Conservation (phyloP, 2,329 filamentous ascomycete species). For the Neospermospora avenae region DNA sequence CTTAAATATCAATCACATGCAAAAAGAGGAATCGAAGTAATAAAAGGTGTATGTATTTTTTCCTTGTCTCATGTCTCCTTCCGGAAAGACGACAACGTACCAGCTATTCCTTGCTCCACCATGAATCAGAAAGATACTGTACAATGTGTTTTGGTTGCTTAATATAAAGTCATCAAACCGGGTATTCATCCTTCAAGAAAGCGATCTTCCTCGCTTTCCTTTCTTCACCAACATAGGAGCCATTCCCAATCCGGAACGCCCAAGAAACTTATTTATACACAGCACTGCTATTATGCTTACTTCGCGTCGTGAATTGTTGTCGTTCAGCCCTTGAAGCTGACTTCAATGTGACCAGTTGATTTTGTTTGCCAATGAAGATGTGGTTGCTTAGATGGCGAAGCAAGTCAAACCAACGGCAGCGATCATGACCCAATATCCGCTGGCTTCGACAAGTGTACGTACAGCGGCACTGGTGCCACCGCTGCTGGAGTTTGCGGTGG, state of each 20-base stretch:
- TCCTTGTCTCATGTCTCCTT: not conserved
- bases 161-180: not conserved
- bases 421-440: constrained; percentile 33
- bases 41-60: not conserved
- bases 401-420: constrained; percentile 26
- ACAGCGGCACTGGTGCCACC: constrained; percentile 34
- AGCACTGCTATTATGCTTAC: not conserved
- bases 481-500: not conserved
- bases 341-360: not conserved
- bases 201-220: not conserved
- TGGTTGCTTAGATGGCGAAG: not conserved
- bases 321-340: not conserved
- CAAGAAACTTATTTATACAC: not conserved
- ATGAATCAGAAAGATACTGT: not conserved
- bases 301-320: not conserved
- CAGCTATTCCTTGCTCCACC: not conserved
- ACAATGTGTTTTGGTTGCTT: not conserved
- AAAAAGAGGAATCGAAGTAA: not conserved
- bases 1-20: too few relatives aligned
- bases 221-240: not conserved
- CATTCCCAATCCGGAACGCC: not conserved
- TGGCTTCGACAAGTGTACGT: constrained; percentile 13
- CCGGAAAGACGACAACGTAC: not conserved
- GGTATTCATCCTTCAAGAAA: not conserved
- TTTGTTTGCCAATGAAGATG: not conserved